Conservation (phyloP, 2,329 filamentous ascomycete species). For the Fusarium marasasianum region DNA sequence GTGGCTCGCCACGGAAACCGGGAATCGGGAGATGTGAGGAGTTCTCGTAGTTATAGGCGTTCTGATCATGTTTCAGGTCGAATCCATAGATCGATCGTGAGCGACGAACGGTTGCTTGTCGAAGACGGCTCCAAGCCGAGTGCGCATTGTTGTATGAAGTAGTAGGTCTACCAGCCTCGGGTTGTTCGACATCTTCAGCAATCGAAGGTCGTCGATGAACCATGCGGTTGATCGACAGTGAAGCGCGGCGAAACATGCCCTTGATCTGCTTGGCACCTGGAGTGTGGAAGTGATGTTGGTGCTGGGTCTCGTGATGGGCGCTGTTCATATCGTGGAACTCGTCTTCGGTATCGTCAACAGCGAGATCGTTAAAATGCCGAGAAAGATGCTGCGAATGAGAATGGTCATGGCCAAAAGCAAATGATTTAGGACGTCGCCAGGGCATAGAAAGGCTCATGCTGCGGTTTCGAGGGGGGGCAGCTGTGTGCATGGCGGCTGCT, state of each 20-base stretch:
- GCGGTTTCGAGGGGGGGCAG: constrained; percentile 51
- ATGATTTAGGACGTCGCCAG: constrained; percentile 60
- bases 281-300: constrained; percentile 40
- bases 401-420: constrained; percentile 50
- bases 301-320: constrained; percentile 36
- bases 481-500: constrained; percentile 4
- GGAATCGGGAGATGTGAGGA: constrained; percentile 54
- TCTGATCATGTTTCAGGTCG: constrained; percentile 44
- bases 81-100: constrained; percentile 57
- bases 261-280: constrained; percentile 52
- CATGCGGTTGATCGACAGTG: constrained; percentile 63
- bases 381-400: constrained; percentile 41
- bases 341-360: constrained; percentile 47
- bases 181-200: constrained; percentile 41
- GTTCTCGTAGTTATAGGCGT: constrained; percentile 39
- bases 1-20: constrained; percentile 63
- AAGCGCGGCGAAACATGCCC: constrained; percentile 64
- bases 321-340: constrained; percentile 36
- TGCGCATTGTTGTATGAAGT: constrained; percentile 55
- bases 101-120: constrained; percentile 62
- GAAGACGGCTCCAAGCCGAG: constrained; percentile 61
- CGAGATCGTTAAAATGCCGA: constrained; percentile 45
- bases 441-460: constrained; percentile 62
- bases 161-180: constrained; percentile 48
- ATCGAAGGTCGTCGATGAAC: constrained; percentile 60